Base-by-base conservation (phyloP, 352 stramenopile species). In the Globisporangium yorkense region DNA sequence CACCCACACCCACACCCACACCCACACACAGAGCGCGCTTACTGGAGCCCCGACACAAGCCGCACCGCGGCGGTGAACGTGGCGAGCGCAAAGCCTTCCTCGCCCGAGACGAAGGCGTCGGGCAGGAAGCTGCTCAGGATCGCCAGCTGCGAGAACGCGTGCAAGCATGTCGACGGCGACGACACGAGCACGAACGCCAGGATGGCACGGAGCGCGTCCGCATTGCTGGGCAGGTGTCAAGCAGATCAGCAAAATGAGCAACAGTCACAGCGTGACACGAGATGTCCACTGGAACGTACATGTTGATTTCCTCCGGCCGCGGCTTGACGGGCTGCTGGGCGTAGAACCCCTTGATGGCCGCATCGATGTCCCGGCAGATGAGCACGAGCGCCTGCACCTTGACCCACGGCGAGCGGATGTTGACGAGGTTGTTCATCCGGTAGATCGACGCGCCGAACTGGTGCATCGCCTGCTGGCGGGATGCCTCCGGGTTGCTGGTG, bases 101-200 rank as follows among this genome's bases (percentile, higher is more conserved):
- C 72, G 6, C 78, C 72, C 15, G 62, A 65, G 10, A 45, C 53
- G n/a, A 54, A 63, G 50, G 47, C 60, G 50, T 61, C 53, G 33
- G 75, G 64, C 48, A 74, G 66, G 56, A 80, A 88, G 59, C 77
- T 77, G 15, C 78, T 72, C 1, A 91, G 56, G 20, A 91, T 59
- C 33, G 71, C 76, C 9, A 91, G 62, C 48, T 89, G 80, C 9
- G 80, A 84, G 54, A 75, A 80, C 24, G 77, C 47, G 48, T 87
- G 78, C 9, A 65, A 56, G 21, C 74, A 80, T 2, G 67, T 68
- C 8, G 66, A 71, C 9, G 76, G 74, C 10, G 80, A 66, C 5
- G 74, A 68, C 3, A 71, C 71, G 12, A 89, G 57, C 24, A 87
- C 47, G 51, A 91, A 89, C 45, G 70, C 71, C 9, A 91, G 66